phyloP scores from a whole-genome alignment of 495 filamentous ascomycete species.

The Evernia prunastri region DNA sequence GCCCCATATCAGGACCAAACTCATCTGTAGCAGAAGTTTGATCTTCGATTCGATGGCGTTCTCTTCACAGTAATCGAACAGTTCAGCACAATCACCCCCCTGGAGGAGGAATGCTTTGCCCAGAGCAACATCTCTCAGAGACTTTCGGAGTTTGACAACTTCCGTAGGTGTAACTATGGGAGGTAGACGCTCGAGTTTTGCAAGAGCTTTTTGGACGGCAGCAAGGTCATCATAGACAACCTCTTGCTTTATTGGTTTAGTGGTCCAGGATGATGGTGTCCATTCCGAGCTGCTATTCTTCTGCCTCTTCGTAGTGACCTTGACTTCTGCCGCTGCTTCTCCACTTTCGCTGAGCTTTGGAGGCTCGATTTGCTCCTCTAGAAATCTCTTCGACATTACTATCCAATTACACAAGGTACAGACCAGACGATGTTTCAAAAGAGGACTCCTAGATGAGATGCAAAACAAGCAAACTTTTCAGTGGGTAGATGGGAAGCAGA shows the following conservation, averaged over 20 bases:
- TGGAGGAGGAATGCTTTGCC: conserved; percentile 93
- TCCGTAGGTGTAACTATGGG: conserved; percentile 77
- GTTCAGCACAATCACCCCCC: conserved; percentile 91
- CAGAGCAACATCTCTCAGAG: conserved; percentile 75
- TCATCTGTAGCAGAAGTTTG: conserved; percentile 95
- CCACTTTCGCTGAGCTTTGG: conserved; percentile 19
- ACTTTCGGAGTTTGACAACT: conserved; percentile 71
- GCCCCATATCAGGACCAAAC: conserved; percentile 83
- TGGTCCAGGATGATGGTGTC: conserved; percentile 70
- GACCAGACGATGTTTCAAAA: not conserved
- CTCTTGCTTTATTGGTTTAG: conserved; percentile 87
- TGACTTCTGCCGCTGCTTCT: conserved; percentile 23
- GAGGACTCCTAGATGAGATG: not conserved
- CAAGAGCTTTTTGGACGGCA: conserved; percentile 56
- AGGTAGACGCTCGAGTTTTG: conserved; percentile 69
- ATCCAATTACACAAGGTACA: not conserved
- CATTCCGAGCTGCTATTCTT: conserved; percentile 32
- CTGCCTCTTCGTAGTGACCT: conserved; percentile 17
- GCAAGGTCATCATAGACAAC: conserved; percentile 68
- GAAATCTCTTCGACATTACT: conserved; percentile 5
- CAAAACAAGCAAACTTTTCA: not conserved
- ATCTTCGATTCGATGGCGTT: conserved; percentile 89
- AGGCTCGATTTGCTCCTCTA: not conserved
- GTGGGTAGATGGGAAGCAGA: not conserved
- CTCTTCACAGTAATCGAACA: conserved; percentile 94